Percentiles rank a stretch among this genome's conserved stretches.
Evolutionary conservation across 163 green algal genomes (phyloP).

Genomic region (Chlorella variabilis): DNA sequence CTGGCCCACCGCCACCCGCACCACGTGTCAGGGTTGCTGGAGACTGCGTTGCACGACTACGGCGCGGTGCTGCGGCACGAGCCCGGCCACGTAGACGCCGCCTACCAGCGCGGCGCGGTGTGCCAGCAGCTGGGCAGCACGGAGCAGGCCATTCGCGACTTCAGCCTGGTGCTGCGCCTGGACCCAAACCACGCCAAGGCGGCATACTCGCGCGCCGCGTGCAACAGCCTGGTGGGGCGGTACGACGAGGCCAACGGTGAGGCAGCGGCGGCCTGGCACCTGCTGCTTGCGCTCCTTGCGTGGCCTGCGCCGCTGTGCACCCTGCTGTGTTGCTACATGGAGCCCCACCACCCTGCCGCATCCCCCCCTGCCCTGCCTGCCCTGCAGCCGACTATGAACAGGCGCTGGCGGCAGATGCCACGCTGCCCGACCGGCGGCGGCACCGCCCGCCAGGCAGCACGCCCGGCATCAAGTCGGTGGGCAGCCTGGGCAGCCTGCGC

Average conservation of each 20-base stretch:
- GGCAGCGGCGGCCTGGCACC: not conserved
- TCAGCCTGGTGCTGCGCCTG: constrained; percentile 68
- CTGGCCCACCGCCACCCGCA: not conserved
- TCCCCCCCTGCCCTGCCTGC: not conserved
- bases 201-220: constrained; percentile 74
- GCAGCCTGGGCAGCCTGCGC: constrained; percentile 19
- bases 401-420: constrained; percentile 15
- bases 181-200: constrained; percentile 82
- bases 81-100: constrained; percentile 66
- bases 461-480: not conserved
- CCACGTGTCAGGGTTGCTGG: constrained; percentile 16
- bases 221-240: constrained; percentile 74
- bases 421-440: not conserved
- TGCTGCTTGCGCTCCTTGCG: no score
- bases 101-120: constrained; percentile 63
- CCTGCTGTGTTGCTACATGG: no score
- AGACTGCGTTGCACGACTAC: constrained; percentile 67
- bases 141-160: constrained; percentile 75
- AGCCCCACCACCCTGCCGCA: not conserved
- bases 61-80: constrained; percentile 64
- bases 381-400: constrained; percentile 29
- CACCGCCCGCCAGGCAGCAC: not conserved
- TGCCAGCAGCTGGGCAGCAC: constrained; percentile 65
- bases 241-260: constrained; percentile 76
- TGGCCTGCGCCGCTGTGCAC: no score